Conservation (phyloP, 768 basidiomycete genomes). For the Auriscalpium orientale region DNA sequence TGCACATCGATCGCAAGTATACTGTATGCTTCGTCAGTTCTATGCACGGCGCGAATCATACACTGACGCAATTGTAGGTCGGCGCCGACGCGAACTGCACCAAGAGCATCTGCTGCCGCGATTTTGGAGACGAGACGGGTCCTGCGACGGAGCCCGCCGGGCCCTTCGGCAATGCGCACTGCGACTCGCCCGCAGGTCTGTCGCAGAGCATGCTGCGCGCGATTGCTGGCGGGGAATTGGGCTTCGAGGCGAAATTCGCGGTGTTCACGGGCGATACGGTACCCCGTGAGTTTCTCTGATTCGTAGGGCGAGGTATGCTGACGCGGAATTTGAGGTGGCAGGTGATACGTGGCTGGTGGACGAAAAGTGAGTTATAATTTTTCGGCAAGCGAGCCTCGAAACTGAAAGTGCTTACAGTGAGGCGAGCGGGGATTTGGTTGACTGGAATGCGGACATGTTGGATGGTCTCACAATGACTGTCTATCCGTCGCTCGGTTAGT, state of each 20-base stretch:
- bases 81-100: slow-evolving; percentile 2
- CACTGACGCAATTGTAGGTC: neutral
- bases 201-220: slow-evolving; percentile 1
- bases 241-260: slow-evolving; percentile 31
- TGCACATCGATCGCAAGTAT: neutral
- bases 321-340: slow-evolving; percentile 14
- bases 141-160: neutral
- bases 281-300: slow-evolving; percentile 33
- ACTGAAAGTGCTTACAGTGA: neutral
- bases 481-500: slow-evolving; percentile 42
- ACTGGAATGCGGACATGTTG: slow-evolving; percentile 40
- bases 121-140: neutral
- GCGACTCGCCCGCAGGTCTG: neutral
- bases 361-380: slow-evolving; percentile 27
- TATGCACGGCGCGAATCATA: neutral
- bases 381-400: neutral
- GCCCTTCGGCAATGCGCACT: neutral
- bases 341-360: slow-evolving; percentile 45
- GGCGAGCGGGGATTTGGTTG: slow-evolving; percentile 34
- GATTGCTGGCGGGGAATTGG: neutral
- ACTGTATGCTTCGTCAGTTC: neutral
- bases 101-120: slow-evolving; percentile 1
- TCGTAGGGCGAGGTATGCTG: neutral
- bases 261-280: slow-evolving; percentile 63
- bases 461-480: slow-evolving; percentile 33